phyloP scores from a whole-genome alignment of 2,329 filamentous ascomycete species.

The Elsinoe australis region DNA sequence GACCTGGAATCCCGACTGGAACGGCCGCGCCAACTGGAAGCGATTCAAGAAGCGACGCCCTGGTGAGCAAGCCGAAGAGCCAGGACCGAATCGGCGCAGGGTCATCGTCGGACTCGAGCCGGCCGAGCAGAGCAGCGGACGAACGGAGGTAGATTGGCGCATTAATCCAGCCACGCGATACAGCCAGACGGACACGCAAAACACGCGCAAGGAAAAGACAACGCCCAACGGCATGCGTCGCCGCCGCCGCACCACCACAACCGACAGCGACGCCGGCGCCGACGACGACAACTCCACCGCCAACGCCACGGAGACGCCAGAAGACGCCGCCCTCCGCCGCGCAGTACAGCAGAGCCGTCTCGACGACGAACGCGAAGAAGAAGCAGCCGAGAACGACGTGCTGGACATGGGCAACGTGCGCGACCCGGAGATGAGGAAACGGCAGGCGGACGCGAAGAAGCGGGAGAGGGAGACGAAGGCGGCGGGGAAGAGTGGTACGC shows the following conservation, averaged over 20 bases:
- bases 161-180: not conserved
- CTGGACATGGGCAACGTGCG: slow-evolving; percentile 10
- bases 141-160: slow-evolving; percentile 12
- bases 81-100: slow-evolving; percentile 39
- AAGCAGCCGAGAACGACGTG: not conserved
- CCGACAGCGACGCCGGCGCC: slow-evolving; percentile 20
- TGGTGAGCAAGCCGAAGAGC: slow-evolving; percentile 25
- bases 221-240: slow-evolving; percentile 25
- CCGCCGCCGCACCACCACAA: slow-evolving; percentile 24
- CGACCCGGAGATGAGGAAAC: slow-evolving; percentile 17
- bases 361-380: slow-evolving; percentile 6
- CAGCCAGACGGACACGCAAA: slow-evolving; percentile 20
- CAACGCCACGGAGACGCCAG: slow-evolving; percentile 15
- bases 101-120: slow-evolving; percentile 65
- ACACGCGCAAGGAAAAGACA: slow-evolving; percentile 17
- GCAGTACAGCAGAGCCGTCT: not conserved
- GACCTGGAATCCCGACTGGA: slow-evolving; percentile 82
- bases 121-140: slow-evolving; percentile 32
- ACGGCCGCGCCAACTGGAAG: slow-evolving; percentile 94
- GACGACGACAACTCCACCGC: no score
- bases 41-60: slow-evolving; percentile 56
- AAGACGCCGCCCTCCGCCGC: slow-evolving; percentile 2
- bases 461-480: slow-evolving; percentile 21
- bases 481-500: slow-evolving; percentile 28
- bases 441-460: slow-evolving; percentile 23